Percentiles rank a stretch among this genome's conserved stretches.
Evolutionary conservation across 352 stramenopile species (phyloP).

Genomic region (Peronospora belbahrii): DNA sequence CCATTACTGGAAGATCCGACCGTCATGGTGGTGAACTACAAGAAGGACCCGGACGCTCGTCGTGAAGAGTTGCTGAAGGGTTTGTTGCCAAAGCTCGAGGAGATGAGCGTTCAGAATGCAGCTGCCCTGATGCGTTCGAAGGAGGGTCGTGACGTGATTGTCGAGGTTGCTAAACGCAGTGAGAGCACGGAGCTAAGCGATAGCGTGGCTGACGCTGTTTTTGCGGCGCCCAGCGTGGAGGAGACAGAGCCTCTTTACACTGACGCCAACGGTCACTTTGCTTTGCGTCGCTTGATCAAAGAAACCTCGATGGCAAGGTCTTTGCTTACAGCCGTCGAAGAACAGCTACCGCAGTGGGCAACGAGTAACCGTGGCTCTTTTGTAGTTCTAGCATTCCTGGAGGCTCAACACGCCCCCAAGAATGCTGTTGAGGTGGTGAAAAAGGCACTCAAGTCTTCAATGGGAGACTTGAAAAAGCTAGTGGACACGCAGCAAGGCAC

Average conservation of each 20-base stretch:
- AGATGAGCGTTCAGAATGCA: constrained; percentile 60
- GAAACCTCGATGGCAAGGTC: constrained; percentile 48
- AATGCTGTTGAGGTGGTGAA: constrained; percentile 44
- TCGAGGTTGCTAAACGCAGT: constrained; percentile 70
- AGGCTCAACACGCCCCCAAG: constrained; percentile 45
- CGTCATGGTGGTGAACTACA: constrained; percentile 76
- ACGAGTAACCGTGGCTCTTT: constrained; percentile 75
- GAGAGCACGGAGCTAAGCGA: constrained; percentile 38
- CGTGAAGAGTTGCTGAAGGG: constrained; percentile 72
- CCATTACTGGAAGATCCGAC: constrained; percentile 52
- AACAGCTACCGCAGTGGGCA: constrained; percentile 44
- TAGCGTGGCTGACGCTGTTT: constrained; percentile 38
- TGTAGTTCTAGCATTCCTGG: constrained; percentile 75
- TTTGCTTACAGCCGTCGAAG: constrained; percentile 45
- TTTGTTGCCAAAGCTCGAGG: constrained; percentile 72
- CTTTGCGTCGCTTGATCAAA: constrained; percentile 70
- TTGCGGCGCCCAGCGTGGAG: constrained; percentile 31
- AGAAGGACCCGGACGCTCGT: constrained; percentile 75
- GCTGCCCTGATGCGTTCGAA: constrained; percentile 69
- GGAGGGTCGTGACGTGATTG: constrained; percentile 68
- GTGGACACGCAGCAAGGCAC: constrained; percentile 56
- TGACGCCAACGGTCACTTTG: constrained; percentile 67
- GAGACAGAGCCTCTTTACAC: constrained; percentile 53
- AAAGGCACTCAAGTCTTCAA: constrained; percentile 54
- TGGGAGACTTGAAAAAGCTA: constrained; percentile 54